phyloP scores from a whole-genome alignment of 129 eudicot species.

The Flaveria sonorensis region DNA sequence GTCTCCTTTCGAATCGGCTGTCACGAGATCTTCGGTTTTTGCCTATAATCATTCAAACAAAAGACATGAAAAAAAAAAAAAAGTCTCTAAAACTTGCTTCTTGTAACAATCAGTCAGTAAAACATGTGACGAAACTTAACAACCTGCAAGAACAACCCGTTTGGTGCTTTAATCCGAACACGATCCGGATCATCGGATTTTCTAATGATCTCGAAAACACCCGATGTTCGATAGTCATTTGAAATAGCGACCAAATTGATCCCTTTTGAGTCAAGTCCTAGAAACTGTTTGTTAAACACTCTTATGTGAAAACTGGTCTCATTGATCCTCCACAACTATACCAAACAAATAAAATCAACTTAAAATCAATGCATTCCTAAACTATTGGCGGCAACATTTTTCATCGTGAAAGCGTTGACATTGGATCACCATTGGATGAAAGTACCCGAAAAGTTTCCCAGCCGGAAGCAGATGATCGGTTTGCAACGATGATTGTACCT shows the following conservation, averaged over 20 bases:
- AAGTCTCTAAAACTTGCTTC: background rate
- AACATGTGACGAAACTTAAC: background rate
- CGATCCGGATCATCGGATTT: slow-evolving; percentile 40
- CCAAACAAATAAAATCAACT: background rate
- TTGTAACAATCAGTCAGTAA: background rate
- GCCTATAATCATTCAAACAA: slow-evolving; percentile 35
- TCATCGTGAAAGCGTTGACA: background rate
- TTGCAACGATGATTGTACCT: slow-evolving; percentile 64
- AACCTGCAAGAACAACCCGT: slow-evolving; percentile 70
- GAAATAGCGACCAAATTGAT: slow-evolving; percentile 37
- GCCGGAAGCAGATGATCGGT: slow-evolving; percentile 63
- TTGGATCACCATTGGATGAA: background rate
- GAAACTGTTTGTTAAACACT: slow-evolving; percentile 61
- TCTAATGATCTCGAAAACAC: slow-evolving; percentile 52
- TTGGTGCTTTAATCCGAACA: slow-evolving; percentile 61
- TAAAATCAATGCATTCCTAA: background rate
- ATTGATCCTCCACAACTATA: slow-evolving; percentile 70
- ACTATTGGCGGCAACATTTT: background rate
- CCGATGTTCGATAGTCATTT: slow-evolving; percentile 38
- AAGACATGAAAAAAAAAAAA: background rate
- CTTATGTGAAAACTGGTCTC: slow-evolving; percentile 51
- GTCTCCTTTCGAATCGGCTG: slow-evolving; percentile 58
- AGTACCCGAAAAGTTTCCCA: slow-evolving; percentile 80
- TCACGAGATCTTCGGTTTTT: slow-evolving; percentile 48
- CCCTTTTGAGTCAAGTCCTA: slow-evolving; percentile 44